phyloP scores from a whole-genome alignment of 1,284 basidiomycete genomes.

The Cutaneotrichosporon spelunceum region DNA sequence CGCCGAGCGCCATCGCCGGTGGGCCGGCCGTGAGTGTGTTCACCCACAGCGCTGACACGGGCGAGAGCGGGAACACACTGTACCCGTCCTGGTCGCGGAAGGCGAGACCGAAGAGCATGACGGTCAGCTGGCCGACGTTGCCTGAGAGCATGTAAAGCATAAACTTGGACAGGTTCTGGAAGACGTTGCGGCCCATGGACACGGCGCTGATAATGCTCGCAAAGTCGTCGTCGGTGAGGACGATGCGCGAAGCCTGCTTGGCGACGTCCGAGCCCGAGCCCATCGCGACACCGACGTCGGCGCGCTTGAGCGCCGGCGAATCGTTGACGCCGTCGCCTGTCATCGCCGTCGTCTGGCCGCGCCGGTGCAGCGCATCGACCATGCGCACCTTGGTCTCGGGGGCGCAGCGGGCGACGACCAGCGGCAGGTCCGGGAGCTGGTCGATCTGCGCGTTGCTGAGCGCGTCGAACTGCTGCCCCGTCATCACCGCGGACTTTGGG shows the following conservation, averaged over 20 bases:
- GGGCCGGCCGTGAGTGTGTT: slow-evolving; percentile 57
- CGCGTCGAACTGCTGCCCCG: slow-evolving; percentile 62
- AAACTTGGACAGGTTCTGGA: slow-evolving; percentile 54
- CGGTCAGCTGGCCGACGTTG: slow-evolving; percentile 62
- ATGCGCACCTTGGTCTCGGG: slow-evolving; percentile 58
- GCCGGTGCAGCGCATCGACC: slow-evolving; percentile 60
- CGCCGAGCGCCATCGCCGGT: slow-evolving; percentile 61
- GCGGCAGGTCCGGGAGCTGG: slow-evolving; percentile 56
- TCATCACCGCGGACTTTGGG: slow-evolving; percentile 53
- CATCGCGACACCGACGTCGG: slow-evolving; percentile 67
- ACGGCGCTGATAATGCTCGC: slow-evolving; percentile 66
- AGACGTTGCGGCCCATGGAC: slow-evolving; percentile 60
- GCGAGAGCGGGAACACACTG: slow-evolving; percentile 66
- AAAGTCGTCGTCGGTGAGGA: slow-evolving; percentile 70
- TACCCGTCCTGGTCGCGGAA: slow-evolving; percentile 60
- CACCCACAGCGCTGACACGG: slow-evolving; percentile 65
- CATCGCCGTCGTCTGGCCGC: slow-evolving; percentile 52
- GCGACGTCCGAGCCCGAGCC: slow-evolving; percentile 68
- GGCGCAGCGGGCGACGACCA: slow-evolving; percentile 61
- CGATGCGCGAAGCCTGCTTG: slow-evolving; percentile 60
- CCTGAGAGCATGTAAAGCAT: slow-evolving; percentile 57
- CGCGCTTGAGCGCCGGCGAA: slow-evolving; percentile 58
- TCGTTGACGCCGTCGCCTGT: slow-evolving; percentile 61
- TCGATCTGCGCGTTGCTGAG: slow-evolving; percentile 63
- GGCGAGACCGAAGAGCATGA: slow-evolving; percentile 63